Conservation (phyloP, 2,329 filamentous ascomycete genomes). For the Verticillium longisporum region DNA sequence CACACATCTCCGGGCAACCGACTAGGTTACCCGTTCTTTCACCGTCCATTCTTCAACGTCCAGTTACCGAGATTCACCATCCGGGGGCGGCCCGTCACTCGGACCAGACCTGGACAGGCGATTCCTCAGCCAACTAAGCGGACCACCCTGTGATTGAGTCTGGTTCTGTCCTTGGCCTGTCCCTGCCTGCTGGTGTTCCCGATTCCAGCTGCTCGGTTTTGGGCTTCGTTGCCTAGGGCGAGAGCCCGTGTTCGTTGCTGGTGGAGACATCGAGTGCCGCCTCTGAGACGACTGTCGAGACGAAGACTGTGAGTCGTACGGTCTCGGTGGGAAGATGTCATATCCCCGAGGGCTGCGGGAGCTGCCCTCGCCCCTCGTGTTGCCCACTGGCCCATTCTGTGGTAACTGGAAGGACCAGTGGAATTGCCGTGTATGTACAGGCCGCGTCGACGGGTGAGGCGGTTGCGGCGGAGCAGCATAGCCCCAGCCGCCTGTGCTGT, state of each 20-base stretch:
- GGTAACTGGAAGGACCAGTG: background rate
- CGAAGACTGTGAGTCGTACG: background rate
- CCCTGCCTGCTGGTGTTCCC: conserved; percentile 19
- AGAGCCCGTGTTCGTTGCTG: conserved; percentile 20
- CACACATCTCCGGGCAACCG: background rate
- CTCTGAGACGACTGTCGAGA: conserved; percentile 9
- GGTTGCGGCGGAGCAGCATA: background rate
- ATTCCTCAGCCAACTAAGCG: conserved; percentile 37
- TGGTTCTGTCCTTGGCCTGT: conserved; percentile 9
- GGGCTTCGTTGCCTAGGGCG: conserved; percentile 31
- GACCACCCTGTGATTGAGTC: conserved; percentile 25
- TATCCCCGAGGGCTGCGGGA: background rate
- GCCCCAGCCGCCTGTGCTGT: background rate
- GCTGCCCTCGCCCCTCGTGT: background rate
- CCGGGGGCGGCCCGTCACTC: background rate
- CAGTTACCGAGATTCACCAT: background rate
- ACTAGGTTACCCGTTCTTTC: background rate
- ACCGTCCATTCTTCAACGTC: background rate
- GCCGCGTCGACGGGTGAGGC: background rate
- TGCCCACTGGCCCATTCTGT: background rate
- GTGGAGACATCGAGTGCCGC: conserved; percentile 31
- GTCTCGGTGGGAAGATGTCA: background rate
- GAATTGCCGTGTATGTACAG: background rate
- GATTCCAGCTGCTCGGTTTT: conserved; percentile 23
- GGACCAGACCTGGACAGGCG: conserved; percentile 20